Percentiles rank a stretch among this genome's conserved stretches.
Evolutionary conservation across 2,329 filamentous ascomycete genomes (phyloP).

Genomic region (Xylaria sp.): DNA sequence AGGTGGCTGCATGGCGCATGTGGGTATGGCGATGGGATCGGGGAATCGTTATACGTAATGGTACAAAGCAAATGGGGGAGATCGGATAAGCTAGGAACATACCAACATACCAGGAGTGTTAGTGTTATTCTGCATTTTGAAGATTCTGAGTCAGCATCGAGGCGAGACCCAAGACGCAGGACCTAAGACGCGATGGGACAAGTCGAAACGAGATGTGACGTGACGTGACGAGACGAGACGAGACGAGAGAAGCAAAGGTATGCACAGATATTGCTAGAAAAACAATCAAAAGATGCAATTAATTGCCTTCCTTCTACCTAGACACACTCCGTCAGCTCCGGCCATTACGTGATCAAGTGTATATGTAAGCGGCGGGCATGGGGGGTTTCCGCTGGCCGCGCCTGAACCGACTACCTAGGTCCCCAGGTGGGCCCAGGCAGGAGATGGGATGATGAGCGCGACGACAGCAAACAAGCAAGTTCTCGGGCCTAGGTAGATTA

Average conservation of each 20-base stretch:
- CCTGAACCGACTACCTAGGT: neutral
- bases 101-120: conserved; percentile 39
- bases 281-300: too few species aligned
- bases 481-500: conserved; percentile 8
- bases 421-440: conserved; percentile 5
- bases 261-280: too few species aligned
- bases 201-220: too few species aligned
- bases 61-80: conserved; percentile 20
- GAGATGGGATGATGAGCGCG: neutral
- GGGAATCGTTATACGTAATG: conserved; percentile 32
- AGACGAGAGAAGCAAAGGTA: too few species aligned
- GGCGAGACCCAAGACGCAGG: neutral
- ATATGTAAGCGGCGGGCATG: conserved; percentile 9
- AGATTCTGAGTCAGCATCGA: conserved; percentile 42
- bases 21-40: conserved; percentile 32
- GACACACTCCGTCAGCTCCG: conserved; percentile 23
- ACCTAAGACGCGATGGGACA: too few species aligned
- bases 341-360: conserved; percentile 13
- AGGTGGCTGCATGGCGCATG: conserved; percentile 11
- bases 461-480: conserved; percentile 24
- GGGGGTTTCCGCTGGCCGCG: conserved; percentile 19
- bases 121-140: conserved; percentile 39
- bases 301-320: conserved; percentile 9
- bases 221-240: too few species aligned
- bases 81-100: conserved; percentile 25